Conservation (phyloP, 2,329 filamentous ascomycete species). For the Cytospora mali region DNA sequence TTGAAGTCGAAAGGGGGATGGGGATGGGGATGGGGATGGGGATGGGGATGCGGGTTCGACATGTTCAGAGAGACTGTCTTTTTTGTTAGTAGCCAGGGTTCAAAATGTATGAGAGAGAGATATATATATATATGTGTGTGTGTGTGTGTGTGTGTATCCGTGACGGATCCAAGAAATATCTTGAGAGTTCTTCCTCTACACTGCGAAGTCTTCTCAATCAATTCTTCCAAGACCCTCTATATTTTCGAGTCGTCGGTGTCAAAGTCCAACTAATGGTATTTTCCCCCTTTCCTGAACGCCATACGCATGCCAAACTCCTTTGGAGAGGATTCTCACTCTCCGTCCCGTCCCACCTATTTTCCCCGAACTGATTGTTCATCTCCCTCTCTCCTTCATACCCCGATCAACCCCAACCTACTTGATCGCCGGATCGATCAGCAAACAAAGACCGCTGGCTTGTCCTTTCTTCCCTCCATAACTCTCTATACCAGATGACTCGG, state of each 20-base stretch:
- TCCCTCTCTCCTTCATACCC: background rate
- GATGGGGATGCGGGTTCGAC: too few species aligned
- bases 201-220: background rate
- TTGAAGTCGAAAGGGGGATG: background rate
- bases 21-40: too few species aligned
- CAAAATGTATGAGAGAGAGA: background rate
- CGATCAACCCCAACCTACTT: background rate
- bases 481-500: constrained; percentile 81
- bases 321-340: background rate
- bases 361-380: background rate
- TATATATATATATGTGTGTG: too few species aligned
- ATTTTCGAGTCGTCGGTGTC: background rate
- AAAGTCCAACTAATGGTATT: constrained; percentile 14
- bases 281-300: constrained; percentile 23
- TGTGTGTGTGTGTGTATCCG: background rate
- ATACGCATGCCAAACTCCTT: constrained; percentile 11
- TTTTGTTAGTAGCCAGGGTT: background rate
- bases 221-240: background rate
- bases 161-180: background rate
- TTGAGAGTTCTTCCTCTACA: background rate
- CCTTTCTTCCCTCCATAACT: background rate
- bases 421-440: background rate
- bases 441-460: background rate
- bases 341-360: background rate
- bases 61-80: background rate